Base-by-base conservation (phyloP, 2,329 filamentous ascomycete genomes). In the Acephala macrosclerotiorum region DNA sequence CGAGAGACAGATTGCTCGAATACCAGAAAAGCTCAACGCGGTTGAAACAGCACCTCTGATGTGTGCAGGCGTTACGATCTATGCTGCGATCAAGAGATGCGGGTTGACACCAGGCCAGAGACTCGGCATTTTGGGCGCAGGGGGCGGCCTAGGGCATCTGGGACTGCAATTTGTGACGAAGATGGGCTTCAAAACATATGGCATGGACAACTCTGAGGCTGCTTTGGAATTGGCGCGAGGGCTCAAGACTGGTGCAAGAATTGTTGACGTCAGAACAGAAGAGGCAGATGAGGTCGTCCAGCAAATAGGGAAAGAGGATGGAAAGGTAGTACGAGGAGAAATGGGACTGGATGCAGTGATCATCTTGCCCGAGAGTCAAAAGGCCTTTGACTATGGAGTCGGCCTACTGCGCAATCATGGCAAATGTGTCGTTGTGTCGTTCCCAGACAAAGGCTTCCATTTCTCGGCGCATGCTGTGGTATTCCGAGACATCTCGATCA, bases 51-150 rank as follows among this genome's bases (percentile, higher is more conserved):
- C 90, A 3, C 91, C 91, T 0, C 86, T 94, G 79, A 83, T 94
- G 40, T 94, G 91, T 75, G 91, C 88, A 1, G 91, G 92, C 0
- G 83, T 94, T 62, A 94, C 92, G 0, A 85, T 90, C 0, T 94
- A 86, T 74, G 84, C 86, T 3, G 91, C 91, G 0, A 78, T 94
- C 25, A 84, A 85, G 62, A 84, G 88, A 36, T 83, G 86, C 25
- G 79, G 76, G 2, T 72, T 77, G 26, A 75, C 68, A 53, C 76
- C 79, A 0, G 91, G 91, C 0, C 87, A 89, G 0, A 47, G 79
- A 1, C 89, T 94, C 0, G 91, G 88, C 0, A 85, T 94, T 61
- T 81, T 92, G 5, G 91, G 91, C 3, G 82, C 93, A 8, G 80
- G 79, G 1, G 91, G 91, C 2, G 91, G 91, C 0, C 78, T 86